Evolutionary conservation across 2,329 filamentous ascomycete species (phyloP), one percentile per base, ranked within the genome.

Genomic region (Leptographium wingfieldii): DNA sequence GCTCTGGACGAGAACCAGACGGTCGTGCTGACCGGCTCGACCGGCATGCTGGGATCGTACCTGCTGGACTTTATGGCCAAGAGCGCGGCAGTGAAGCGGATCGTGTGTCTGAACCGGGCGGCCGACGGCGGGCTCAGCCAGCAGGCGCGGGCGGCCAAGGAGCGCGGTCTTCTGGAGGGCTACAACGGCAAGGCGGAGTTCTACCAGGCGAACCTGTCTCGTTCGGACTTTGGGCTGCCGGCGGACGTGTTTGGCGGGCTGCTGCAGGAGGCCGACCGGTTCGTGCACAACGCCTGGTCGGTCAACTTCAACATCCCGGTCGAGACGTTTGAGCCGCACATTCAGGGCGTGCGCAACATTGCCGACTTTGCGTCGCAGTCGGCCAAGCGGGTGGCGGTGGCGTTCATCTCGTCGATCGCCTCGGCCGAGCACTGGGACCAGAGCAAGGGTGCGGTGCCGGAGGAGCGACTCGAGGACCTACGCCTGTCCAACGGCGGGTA

Each of bases 201-300:
- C 46, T 65, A 79, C 5, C 73, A 76, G 38, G 75, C 73, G 1
- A 79, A 84, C 63, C 72, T 78, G 22, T 73, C 75, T 0, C 72
- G 74, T 12, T 68, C 72, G 0, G 67, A 73, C 16, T 72, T 86
- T 1, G 82, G 81, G 0, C 71, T 86, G 0, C 62, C 58, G 6
- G 63, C 69, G 3, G 66, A 69, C 0, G 22, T 38, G 3, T 72
- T 74, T 67, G 49, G 69, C 46, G 65, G 71, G 1, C 66, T 80
- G 0, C 67, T 75, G 9, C 55, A 66, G 7, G 68, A 74, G 1
- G 72, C 72, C 0, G 77, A 80, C 56, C 72, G 73, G 12, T 68
- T 81, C n/a, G 76, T 80, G 59, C 80, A 83, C 68, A 82, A 79
- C 62, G 78, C 79, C 9, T 81, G 77, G 76, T 76, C 76, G 0